These are phyloP conservation scores for Coemansia sp. DNA, from an alignment of 192 early-diverging fungal species.

Conservation along the genomic window DNA sequence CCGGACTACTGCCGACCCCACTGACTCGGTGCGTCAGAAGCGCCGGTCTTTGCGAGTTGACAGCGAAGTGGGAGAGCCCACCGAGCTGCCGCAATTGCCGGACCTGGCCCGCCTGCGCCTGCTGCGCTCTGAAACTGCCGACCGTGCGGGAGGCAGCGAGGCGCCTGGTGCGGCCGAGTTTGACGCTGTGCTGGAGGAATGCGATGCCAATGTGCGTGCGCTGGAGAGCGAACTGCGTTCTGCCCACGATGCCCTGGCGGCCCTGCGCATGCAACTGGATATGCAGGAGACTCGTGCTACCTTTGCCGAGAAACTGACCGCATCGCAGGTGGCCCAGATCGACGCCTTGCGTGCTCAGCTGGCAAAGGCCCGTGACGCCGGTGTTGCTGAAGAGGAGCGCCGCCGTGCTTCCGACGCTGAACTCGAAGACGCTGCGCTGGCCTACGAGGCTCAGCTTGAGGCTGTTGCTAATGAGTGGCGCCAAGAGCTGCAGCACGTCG, in stretches of 20 bases:
- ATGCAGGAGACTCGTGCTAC: conserved; percentile 62
- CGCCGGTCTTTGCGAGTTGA: conserved; percentile 25
- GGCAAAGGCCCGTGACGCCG: conserved; percentile 42
- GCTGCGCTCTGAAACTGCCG: background rate
- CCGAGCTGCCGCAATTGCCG: conserved; percentile 26
- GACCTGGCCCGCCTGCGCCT: conserved; percentile 30
- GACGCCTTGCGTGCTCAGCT: conserved; percentile 50
- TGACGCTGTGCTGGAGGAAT: conserved; percentile 72
- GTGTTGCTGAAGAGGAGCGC: conserved; percentile 50
- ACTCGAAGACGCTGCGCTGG: conserved; percentile 56
- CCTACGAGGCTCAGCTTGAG: conserved; percentile 40
- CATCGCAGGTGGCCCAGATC: conserved; percentile 56
- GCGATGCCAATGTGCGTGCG: conserved; percentile 64
- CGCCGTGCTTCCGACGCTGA: conserved; percentile 57
- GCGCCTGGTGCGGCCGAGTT: conserved; percentile 58
- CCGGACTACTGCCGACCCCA: conserved; percentile 13
- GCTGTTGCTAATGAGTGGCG: conserved; percentile 32
- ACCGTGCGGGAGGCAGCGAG: conserved; percentile 5
- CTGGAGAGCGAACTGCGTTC: conserved; percentile 65
- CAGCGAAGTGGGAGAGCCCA: background rate
- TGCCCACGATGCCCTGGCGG: conserved; percentile 61
- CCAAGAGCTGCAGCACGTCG: conserved; percentile 36
- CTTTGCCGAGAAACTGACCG: conserved; percentile 49
- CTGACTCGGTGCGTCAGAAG: conserved; percentile 24
- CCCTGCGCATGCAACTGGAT: conserved; percentile 57